Evolutionary conservation across 2,329 filamentous ascomycete species (phyloP).

Genomic region (Thielaviopsis ethacetica): DNA sequence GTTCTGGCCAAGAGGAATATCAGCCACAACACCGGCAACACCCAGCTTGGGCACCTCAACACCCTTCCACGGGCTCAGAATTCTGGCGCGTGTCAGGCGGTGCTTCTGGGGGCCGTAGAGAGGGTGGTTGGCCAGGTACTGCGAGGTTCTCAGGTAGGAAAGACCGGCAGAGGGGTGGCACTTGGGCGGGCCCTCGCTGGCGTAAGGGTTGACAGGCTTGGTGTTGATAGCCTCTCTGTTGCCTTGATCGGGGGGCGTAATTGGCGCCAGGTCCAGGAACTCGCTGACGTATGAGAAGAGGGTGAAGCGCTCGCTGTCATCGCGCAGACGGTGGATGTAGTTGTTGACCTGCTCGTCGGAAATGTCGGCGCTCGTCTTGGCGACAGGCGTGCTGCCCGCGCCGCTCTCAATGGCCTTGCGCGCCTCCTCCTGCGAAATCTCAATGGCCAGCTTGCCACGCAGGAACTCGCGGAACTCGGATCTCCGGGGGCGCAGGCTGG

Average conservation of each 20-base stretch:
- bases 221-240: conserved; percentile 12
- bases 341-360: conserved; percentile 33
- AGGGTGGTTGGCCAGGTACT: conserved; percentile 42
- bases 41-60: conserved; percentile 28
- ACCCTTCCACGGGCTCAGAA: conserved; percentile 29
- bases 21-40: conserved; percentile 36
- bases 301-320: conserved; percentile 25
- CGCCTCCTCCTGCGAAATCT: conserved; percentile 25
- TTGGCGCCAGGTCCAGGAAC: conserved; percentile 45
- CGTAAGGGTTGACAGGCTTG: conserved; percentile 26
- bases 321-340: conserved; percentile 36
- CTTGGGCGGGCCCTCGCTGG: conserved; percentile 36
- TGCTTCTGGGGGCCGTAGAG: conserved; percentile 42
- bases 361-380: conserved; percentile 23
- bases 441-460: conserved; percentile 29
- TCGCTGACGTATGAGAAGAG: conserved; percentile 39
- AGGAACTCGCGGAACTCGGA: conserved; percentile 38
- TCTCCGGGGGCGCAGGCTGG: conserved; percentile 35
- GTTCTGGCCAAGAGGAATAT: conserved; percentile 26
- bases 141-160: conserved; percentile 40
- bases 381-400: conserved; percentile 16
- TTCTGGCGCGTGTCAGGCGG: conserved; percentile 31
- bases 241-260: conserved; percentile 21
- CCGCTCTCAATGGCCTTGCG: conserved; percentile 25
- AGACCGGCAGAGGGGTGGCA: conserved; percentile 47